Evolutionary conservation across 2,329 filamentous ascomycete genomes (phyloP), one percentile per base, ranked within the genome.

Genomic region (Sporothrix mexicana): DNA sequence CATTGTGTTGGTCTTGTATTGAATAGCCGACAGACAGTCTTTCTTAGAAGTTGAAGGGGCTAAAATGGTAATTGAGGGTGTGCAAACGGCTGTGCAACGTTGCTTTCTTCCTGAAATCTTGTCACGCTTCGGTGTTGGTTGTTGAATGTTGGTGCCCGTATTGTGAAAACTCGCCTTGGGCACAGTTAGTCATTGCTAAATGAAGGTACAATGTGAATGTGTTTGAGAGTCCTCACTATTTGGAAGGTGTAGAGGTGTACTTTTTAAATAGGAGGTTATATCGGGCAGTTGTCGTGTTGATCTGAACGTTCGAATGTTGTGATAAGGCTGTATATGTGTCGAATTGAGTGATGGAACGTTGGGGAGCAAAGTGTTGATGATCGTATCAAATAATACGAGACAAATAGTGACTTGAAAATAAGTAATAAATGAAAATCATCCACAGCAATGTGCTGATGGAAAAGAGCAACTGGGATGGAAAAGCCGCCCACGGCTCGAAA

Each of bases 401-500:
- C 17, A 13, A 23, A 5, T 64, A 41, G 8, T 6, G 23, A 64
- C 10, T 64, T 25, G 20, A 25, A 47, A 10, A 66, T 4, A 47
- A 66, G 9, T 5, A 47, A 17, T 7, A 30, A 30, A 25, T 13
- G 51, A 25, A 23, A 7, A 36, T 66, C 41, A 25, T 17, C n/a
- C 20, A 25, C 59, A 20, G 36, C 20, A 17, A 25, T 47, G 9
- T n/a, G 3, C 20, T 20, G 25, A 70, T 17, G 62, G 25, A 30
- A 45, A 49, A 70, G 57, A 71, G 36, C 55, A 55, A 69, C 49
- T 25, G 55, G 53, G 23, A 41, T 57, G 30, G 30, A 73, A 25
- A 43, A 53, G 47, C 49, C 61, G 68, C 53, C 73, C 73, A 72
- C 74, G 73, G 72, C 70, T 74, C 75, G 75, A 69, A 76, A 66